Evolutionary conservation across 108 stramenopile species (phyloP).

Genomic region (Cyclotella choctawhatcheeana): DNA sequence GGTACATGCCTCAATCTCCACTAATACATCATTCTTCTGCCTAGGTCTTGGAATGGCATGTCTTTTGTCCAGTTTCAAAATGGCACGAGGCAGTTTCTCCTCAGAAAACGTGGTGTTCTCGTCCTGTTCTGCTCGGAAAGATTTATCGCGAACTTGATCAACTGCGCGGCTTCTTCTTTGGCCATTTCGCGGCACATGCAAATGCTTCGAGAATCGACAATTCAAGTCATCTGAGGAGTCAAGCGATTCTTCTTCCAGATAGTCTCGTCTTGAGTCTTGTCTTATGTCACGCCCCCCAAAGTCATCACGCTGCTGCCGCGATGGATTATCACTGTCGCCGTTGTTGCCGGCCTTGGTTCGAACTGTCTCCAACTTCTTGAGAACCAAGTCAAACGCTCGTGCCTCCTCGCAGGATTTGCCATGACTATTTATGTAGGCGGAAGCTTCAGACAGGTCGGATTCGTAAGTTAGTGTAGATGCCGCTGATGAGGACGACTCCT

Average conservation of each 20-base stretch:
- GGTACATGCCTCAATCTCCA: conserved; percentile 51
- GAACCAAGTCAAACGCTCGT: not conserved
- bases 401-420: too few relatives aligned
- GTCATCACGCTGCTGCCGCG: not conserved
- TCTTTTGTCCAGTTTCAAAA: conserved; percentile 41
- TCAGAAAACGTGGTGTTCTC: not conserved
- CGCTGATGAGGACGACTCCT: too few relatives aligned
- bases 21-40: conserved; percentile 49
- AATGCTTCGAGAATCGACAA: too few relatives aligned
- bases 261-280: too few relatives aligned
- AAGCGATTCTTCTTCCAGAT: too few relatives aligned
- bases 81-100: conserved; percentile 36
- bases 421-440: too few relatives aligned
- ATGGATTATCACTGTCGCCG: not conserved
- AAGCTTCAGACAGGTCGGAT: too few relatives aligned
- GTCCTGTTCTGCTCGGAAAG: not conserved
- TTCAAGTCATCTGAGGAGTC: too few relatives aligned
- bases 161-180: not conserved
- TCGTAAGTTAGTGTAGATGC: too few relatives aligned
- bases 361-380: conserved; percentile 21
- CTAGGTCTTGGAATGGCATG: conserved; percentile 45
- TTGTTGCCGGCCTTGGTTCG: not conserved
- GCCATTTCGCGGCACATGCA: too few relatives aligned
- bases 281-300: not conserved
- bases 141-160: not conserved